Conservation (phyloP, 106 monocot genomes). For the Allium cepa region DNA sequence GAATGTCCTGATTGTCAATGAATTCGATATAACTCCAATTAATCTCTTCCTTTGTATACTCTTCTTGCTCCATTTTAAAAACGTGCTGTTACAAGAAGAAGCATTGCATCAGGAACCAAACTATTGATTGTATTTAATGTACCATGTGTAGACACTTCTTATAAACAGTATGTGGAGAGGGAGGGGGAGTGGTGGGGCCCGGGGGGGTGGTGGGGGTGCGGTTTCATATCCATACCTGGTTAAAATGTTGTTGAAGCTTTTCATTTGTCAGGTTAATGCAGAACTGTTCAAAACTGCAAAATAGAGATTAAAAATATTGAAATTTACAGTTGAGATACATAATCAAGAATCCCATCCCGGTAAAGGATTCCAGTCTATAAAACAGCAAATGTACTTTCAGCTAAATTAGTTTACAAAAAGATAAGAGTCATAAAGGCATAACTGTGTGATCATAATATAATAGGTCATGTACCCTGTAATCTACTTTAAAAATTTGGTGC, state of each 20-base stretch:
- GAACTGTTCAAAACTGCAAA: conserved; percentile 50
- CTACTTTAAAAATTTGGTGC: no score
- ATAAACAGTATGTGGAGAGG: neutral
- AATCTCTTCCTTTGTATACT: conserved; percentile 53
- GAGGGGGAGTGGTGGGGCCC: no score
- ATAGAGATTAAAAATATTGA: neutral
- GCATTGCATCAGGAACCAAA: neutral
- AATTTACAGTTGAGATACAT: neutral
- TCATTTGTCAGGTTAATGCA: conserved; percentile 59
- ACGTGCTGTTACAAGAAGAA: conserved; percentile 25
- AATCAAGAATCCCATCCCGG: no score
- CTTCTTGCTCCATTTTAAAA: conserved; percentile 50
- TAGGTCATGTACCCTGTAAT: no score
- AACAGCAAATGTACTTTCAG: no score
- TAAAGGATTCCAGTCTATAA: no score
- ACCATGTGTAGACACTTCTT: neutral
- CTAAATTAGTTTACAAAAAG: no score
- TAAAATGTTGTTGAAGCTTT: conserved; percentile 59
- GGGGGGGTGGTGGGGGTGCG: no score
- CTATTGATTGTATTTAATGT: neutral
- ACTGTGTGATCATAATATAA: no score
- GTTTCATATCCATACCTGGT: conserved; percentile 27
- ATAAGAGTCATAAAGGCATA: no score
- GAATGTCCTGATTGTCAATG: conserved; percentile 54
- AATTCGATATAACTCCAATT: conserved; percentile 58